Evolutionary conservation across 1,139 yeast species (phyloP).

Genomic region (Zygoascus meyerae): DNA sequence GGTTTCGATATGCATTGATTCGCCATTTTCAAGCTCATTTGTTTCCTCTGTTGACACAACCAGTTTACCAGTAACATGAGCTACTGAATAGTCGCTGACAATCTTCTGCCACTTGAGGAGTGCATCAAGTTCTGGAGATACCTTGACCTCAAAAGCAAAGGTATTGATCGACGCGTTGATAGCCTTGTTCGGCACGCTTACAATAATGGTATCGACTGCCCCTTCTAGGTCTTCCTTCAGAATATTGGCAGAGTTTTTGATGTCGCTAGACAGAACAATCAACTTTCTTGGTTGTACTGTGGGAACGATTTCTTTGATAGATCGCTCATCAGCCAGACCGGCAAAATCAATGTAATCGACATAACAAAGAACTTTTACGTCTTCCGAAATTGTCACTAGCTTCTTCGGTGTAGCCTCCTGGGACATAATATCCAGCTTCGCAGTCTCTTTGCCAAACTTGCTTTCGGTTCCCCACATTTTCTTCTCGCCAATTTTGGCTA

Average conservation of each 20-base stretch:
- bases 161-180: constrained; percentile 54
- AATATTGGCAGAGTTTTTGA: constrained; percentile 4
- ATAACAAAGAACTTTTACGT: constrained; percentile 58
- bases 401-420: constrained; percentile 45
- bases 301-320: constrained; percentile 72
- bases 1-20: neutral
- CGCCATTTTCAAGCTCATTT: constrained; percentile 5
- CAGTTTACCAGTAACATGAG: constrained; percentile 76
- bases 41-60: constrained; percentile 26
- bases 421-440: constrained; percentile 51
- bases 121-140: constrained; percentile 62
- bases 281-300: constrained; percentile 74
- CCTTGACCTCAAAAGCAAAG: constrained; percentile 63
- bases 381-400: constrained; percentile 35
- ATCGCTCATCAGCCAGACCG: constrained; percentile 80
- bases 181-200: constrained; percentile 39
- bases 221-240: constrained; percentile 13
- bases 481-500: constrained; percentile 36
- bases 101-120: constrained; percentile 77
- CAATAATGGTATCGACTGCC: constrained; percentile 24
- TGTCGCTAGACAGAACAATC: constrained; percentile 38
- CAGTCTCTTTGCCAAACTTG: constrained; percentile 38
- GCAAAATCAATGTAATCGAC: constrained; percentile 75
- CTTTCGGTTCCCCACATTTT: constrained; percentile 34
- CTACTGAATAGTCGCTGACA: constrained; percentile 73